These are phyloP conservation scores for Remersonia thermophila DNA, from an alignment of 2,329 filamentous ascomycete genomes.

Conservation along the genomic window DNA sequence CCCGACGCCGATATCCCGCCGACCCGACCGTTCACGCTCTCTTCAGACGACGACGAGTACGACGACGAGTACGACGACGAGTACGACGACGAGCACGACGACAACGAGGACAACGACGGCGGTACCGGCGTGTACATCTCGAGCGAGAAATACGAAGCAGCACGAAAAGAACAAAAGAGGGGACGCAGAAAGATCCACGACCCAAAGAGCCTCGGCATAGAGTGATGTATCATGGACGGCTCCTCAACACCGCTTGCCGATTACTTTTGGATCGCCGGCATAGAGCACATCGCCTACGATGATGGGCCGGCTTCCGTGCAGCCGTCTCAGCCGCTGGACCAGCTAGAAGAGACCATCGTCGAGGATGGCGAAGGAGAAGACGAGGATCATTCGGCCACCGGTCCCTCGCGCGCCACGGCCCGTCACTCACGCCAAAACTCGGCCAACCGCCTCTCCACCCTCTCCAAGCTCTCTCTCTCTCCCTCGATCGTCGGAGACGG, in stretches of 20 bases:
- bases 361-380: constrained; percentile 47
- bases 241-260: constrained; percentile 56
- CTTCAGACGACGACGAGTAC: too few species aligned
- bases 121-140: too few species aligned
- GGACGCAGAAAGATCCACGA: too few species aligned
- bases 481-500: constrained; percentile 25
- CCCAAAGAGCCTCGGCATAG: too few species aligned
- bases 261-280: constrained; percentile 65
- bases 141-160: not conserved
- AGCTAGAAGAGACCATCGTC: constrained; percentile 39
- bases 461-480: constrained; percentile 25
- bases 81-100: not conserved
- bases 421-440: constrained; percentile 52
- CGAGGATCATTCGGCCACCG: constrained; percentile 21
- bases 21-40: too few species aligned
- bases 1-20: too few species aligned
- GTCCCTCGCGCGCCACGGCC: constrained; percentile 28
- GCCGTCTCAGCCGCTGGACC: constrained; percentile 4
- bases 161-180: constrained; percentile 1
- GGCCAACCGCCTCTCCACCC: constrained; percentile 43
- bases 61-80: too few species aligned
- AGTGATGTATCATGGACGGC: constrained; percentile 40
- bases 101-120: not conserved
- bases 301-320: constrained; percentile 24
- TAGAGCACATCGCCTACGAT: constrained; percentile 55